These are phyloP conservation scores for Bacidia rubella DNA, from an alignment of 495 filamentous ascomycete genomes.

Conservation along the genomic window DNA sequence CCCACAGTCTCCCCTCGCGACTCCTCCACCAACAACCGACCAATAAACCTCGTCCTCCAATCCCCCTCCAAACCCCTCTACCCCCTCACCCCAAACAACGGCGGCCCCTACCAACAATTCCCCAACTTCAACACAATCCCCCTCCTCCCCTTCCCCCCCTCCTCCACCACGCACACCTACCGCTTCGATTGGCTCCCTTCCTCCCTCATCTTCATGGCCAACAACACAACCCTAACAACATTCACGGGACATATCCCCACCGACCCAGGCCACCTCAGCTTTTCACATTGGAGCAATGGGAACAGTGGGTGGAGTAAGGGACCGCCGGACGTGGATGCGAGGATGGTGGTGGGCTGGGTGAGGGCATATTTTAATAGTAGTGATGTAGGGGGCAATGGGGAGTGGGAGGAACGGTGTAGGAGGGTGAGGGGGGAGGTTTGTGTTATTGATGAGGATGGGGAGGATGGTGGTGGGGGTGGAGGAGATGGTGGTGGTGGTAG, in stretches of 20 bases:
- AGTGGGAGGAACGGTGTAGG: slow-evolving; percentile 35
- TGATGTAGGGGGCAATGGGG: slow-evolving; percentile 24
- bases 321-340: slow-evolving; percentile 46
- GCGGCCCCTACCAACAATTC: background rate
- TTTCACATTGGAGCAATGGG: slow-evolving; percentile 72
- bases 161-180: slow-evolving; percentile 50
- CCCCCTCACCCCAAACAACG: background rate
- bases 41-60: slow-evolving; percentile 61
- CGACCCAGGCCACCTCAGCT: slow-evolving; percentile 44
- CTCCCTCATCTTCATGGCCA: slow-evolving; percentile 17
- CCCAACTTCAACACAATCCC: slow-evolving; percentile 23
- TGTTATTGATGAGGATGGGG: slow-evolving; percentile 34
- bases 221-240: slow-evolving; percentile 14
- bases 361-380: slow-evolving; percentile 72
- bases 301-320: slow-evolving; percentile 54
- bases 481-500: background rate
- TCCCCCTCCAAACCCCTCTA: slow-evolving; percentile 46
- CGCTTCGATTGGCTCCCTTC: slow-evolving; percentile 59
- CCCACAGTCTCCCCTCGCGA: too few species aligned
- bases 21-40: slow-evolving; percentile 24
- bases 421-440: slow-evolving; percentile 36
- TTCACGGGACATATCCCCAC: slow-evolving; percentile 13
- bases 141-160: slow-evolving; percentile 62
- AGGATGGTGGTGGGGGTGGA: slow-evolving; percentile 31
- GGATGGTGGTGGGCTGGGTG: slow-evolving; percentile 47